Evolutionary conservation across 768 basidiomycete species (phyloP).

Genomic region (Epithele typhae): DNA sequence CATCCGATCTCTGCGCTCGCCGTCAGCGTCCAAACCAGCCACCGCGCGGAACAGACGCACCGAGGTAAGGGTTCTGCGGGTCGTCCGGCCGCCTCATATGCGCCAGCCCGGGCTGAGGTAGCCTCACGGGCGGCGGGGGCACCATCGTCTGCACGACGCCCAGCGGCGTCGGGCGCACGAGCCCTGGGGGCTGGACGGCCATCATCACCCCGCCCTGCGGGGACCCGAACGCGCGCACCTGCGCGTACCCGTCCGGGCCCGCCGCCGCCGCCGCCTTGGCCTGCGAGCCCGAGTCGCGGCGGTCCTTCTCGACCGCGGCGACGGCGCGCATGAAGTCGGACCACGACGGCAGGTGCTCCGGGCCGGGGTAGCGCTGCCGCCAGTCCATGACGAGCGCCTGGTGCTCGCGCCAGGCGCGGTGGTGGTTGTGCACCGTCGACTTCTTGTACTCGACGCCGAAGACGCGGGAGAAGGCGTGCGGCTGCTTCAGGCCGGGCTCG

Average conservation of each 20-base stretch:
- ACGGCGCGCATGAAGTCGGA: constrained; percentile 55
- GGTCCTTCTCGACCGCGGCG: constrained; percentile 7
- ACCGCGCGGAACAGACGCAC: no score
- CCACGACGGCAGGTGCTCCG: constrained; percentile 58
- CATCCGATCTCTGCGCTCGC: no score
- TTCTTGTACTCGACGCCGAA: constrained; percentile 72
- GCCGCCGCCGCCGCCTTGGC: neutral
- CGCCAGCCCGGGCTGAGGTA: no score
- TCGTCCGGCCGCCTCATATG: no score
- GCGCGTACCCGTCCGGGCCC: neutral
- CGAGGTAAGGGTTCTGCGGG: no score
- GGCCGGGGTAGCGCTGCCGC: constrained; percentile 41
- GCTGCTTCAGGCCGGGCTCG: constrained; percentile 49
- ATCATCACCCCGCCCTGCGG: constrained; percentile 5
- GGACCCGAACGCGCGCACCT: neutral
- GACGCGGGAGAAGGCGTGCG: constrained; percentile 63
- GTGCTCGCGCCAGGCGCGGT: constrained; percentile 64
- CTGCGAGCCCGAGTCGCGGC: neutral
- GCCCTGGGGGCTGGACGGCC: no score
- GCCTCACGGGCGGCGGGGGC: no score
- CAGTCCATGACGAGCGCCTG: constrained; percentile 43
- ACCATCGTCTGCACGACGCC: no score
- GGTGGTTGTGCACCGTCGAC: constrained; percentile 67
- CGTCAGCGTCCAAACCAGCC: no score
- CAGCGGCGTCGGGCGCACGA: no score